Percentiles rank a stretch among this genome's conserved stretches.
phyloP scores from a whole-genome alignment of 805 yeast genomes.

The Kazachstania taianensis region DNA sequence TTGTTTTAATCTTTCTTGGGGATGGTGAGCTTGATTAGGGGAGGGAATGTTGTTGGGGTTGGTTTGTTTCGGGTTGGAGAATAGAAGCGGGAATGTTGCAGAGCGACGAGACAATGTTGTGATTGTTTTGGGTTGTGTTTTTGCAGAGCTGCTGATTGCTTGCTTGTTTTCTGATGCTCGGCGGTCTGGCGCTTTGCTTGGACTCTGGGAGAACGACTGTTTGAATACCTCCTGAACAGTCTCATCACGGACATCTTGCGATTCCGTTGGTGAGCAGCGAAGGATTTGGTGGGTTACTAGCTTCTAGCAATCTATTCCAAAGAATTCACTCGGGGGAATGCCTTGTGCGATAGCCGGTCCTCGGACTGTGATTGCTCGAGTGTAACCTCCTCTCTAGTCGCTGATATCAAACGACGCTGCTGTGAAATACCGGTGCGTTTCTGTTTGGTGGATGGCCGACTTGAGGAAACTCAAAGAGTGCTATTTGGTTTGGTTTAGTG shows the following conservation, averaged over 20 bases:
- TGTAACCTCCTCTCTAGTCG: conserved; percentile 28
- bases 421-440: conserved; percentile 17
- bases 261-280: conserved; percentile 28
- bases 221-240: conserved; percentile 29
- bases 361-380: conserved; percentile 18
- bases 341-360: conserved; percentile 22
- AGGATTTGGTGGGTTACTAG: conserved; percentile 30
- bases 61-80: too few species aligned
- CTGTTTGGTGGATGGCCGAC: conserved; percentile 24
- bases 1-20: too few species aligned
- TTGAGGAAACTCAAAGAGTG: conserved; percentile 27
- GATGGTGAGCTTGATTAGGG: too few species aligned
- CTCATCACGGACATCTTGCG: conserved; percentile 27
- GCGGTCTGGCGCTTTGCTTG: conserved; percentile 3
- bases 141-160: too few species aligned
- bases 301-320: conserved; percentile 23
- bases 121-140: too few species aligned
- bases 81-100: too few species aligned
- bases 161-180: too few species aligned
- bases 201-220: conserved; percentile 6
- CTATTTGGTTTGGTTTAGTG: conserved; percentile 17
- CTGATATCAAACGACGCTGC: conserved; percentile 21
- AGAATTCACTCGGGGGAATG: conserved; percentile 25
- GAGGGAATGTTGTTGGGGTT: too few species aligned
- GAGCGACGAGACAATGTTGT: too few species aligned